Evolutionary conservation across 805 yeast species (phyloP).

Genomic region (Starmerella bacillaris): DNA sequence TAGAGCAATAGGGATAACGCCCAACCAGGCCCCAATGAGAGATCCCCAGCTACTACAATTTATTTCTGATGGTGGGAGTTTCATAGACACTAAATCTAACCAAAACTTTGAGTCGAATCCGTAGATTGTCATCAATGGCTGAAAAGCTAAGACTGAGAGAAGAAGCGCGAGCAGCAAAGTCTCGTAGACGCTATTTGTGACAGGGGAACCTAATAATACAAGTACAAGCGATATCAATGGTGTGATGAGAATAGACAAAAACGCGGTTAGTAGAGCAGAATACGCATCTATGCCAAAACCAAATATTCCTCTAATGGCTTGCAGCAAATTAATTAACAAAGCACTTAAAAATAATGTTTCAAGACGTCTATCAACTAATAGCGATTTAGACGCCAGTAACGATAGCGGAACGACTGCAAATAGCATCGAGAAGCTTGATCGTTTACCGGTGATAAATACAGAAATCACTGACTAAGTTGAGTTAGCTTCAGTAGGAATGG

Average conservation of each 20-base stretch:
- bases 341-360: constrained; percentile 6
- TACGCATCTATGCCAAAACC: constrained; percentile 10
- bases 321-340: constrained; percentile 3
- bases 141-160: constrained; percentile 38
- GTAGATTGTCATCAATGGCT: constrained; percentile 43
- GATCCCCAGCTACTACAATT: constrained; percentile 22
- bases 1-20: constrained; percentile 81
- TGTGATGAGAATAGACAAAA: constrained; percentile 20
- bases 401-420: constrained; percentile 10
- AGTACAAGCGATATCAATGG: constrained; percentile 23
- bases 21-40: constrained; percentile 68
- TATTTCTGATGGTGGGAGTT: constrained; percentile 19
- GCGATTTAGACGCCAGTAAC: constrained; percentile 10
- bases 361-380: constrained; percentile 7
- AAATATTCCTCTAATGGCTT: constrained; percentile 5
- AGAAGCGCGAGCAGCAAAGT: constrained; percentile 48
- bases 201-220: constrained; percentile 69
- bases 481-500: too few species aligned
- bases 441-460: too few species aligned
- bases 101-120: constrained; percentile 34
- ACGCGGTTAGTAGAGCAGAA: constrained; percentile 19
- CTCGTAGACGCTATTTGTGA: constrained; percentile 30
- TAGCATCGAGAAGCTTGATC: too few species aligned
- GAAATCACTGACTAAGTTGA: too few species aligned
- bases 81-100: constrained; percentile 22